Base-by-base conservation (phyloP, 2,329 filamentous ascomycete species). In the Penicillium occitanis region DNA sequence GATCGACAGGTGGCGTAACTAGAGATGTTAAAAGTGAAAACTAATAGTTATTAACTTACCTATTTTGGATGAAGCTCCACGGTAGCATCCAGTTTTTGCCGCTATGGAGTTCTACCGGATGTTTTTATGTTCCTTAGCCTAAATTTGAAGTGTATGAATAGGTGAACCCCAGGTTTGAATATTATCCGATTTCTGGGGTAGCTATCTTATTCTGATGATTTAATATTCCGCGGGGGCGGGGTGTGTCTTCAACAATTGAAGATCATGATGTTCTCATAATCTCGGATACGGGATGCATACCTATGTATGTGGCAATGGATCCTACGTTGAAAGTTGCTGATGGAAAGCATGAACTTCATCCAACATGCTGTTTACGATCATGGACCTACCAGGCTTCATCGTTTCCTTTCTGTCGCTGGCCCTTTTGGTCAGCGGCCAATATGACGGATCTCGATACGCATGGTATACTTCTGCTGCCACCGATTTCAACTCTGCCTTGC, bases 381-480 rank as follows among this genome's bases (percentile, higher is more conserved):
- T 50, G 46, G 8, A 22, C n/a, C 44, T 25, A 50, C 46, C 28
- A 25, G 46, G 46, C 46, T 50, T 50, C 22, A 50, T 25, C 19
- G 14, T 25, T 14, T 50, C 46, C 46, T 28, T 28, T 28, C 48
- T 51, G 22, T 28, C 22, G 28, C 50, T 33, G 28, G 50, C 50
- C 50, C 5, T 19, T 53, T 33, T 53, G 50, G 50, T 10, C 17
- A 53, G 17, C 8, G 25, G 8, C 33, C 33, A 48, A 19, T 61
- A 14, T 44, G 40, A 48, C 30, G 40, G 40, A 46, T 61, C 59
- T 44, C 40, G 51, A 67, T 62, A 44, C 22, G 46, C 66, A 13
- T 71, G 68, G 66, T 68, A 68, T 57, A 69, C 59, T 28, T 61
- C 50, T 25, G 64, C 69, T 11, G 71, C 70, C 33, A 65, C 61